A percentile compares a stretch with the other conserved stretches of the same genome.
Evolutionary conservation across 1,284 basidiomycete species (phyloP).

Genomic region (Melampsora americana): DNA sequence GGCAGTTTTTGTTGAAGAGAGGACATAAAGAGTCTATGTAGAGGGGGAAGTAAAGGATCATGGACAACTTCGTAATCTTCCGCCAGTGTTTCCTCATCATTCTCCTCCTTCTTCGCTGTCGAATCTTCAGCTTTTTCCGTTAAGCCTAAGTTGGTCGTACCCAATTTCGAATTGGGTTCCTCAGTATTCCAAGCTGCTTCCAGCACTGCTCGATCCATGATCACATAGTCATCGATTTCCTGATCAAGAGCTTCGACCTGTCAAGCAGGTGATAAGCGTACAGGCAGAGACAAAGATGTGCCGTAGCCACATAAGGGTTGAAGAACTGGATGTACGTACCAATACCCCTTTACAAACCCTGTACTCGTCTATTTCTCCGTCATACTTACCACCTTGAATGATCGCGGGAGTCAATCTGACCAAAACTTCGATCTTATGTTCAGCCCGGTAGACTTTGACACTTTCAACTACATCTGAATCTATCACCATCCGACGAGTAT

Average conservation of each 20-base stretch:
- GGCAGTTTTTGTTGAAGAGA: neutral
- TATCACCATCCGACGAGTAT: conserved; percentile 76
- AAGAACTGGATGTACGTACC: conserved; percentile 58
- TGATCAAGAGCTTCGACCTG: conserved; percentile 75
- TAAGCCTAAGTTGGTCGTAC: neutral
- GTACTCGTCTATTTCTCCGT: conserved; percentile 60
- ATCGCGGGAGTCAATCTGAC: conserved; percentile 60
- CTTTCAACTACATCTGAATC: conserved; percentile 80
- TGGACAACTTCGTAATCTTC: conserved; percentile 14
- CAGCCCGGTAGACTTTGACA: conserved; percentile 73
- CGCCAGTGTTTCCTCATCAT: neutral
- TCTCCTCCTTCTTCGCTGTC: neutral
- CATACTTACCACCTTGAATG: conserved; percentile 54
- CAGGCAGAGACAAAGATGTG: neutral
- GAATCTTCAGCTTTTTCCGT: neutral
- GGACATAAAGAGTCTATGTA: conserved; percentile 47
- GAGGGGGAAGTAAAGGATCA: conserved; percentile 49
- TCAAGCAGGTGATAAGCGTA: neutral
- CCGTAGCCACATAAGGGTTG: neutral
- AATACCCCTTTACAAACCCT: conserved; percentile 64
- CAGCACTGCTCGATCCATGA: conserved; percentile 48
- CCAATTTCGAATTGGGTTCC: neutral
- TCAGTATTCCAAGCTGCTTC: conserved; percentile 46
- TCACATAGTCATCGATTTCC: conserved; percentile 56
- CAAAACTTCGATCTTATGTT: conserved; percentile 78